A percentile compares a stretch with the other conserved stretches of the same genome.
Conservation (phyloP, 108 stramenopile genomes). For the Epithemia pelagica region DNA sequence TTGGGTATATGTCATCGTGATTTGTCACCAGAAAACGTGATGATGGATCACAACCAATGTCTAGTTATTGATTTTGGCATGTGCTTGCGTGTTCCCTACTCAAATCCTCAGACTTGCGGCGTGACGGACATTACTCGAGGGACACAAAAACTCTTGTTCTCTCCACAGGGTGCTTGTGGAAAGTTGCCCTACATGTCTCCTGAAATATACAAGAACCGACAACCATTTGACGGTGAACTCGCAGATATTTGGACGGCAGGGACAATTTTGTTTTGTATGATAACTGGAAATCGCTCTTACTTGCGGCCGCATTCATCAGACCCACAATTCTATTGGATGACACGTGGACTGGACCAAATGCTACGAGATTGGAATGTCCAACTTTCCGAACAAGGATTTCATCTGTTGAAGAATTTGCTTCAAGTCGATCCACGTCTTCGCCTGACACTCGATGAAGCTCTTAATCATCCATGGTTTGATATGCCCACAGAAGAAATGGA, state of each 20-base stretch:
- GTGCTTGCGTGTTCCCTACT: conserved; percentile 53
- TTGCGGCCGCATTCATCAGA: conserved; percentile 48
- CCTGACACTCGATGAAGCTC: conserved; percentile 53
- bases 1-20: conserved; percentile 57
- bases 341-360: conserved; percentile 28
- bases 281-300: conserved; percentile 77
- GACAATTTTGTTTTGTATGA: conserved; percentile 80
- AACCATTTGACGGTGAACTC: conserved; percentile 68
- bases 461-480: conserved; percentile 52
- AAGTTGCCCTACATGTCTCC: conserved; percentile 73
- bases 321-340: conserved; percentile 61
- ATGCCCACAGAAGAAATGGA: not conserved
- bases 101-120: conserved; percentile 13
- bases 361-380: conserved; percentile 45
- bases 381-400: conserved; percentile 31
- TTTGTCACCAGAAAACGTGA: conserved; percentile 50
- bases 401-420: conserved; percentile 66
- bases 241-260: conserved; percentile 88
- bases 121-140: conserved; percentile 30
- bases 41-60: conserved; percentile 22
- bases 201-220: conserved; percentile 28
- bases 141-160: conserved; percentile 25
- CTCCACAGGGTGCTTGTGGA: conserved; percentile 60
- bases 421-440: conserved; percentile 52
- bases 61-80: conserved; percentile 64